Evolutionary conservation across 805 yeast species (phyloP).

Genomic region (Clavispora phyllophila): DNA sequence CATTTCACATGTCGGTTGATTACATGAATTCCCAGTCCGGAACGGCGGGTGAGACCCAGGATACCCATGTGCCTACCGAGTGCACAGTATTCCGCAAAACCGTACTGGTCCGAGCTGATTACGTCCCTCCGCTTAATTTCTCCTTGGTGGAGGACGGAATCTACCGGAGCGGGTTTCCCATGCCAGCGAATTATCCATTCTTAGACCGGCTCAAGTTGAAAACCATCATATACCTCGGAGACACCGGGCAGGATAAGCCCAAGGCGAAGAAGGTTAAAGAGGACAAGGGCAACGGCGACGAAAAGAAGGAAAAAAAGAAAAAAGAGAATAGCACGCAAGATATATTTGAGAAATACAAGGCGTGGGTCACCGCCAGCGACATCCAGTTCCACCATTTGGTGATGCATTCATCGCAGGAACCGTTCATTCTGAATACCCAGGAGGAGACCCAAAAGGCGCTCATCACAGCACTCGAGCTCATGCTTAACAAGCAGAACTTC

Average conservation of each 20-base stretch:
- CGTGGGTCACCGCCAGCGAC: conserved; percentile 55
- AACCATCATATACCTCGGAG: conserved; percentile 82
- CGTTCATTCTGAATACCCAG: conserved; percentile 51
- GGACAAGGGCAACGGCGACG: conserved; percentile 5
- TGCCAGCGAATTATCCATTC: conserved; percentile 79
- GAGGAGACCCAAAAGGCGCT: conserved; percentile 43
- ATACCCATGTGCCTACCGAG: not conserved
- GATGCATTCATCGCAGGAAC: conserved; percentile 73
- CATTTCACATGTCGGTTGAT: not conserved
- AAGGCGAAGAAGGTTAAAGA: conserved; percentile 13
- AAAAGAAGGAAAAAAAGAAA: conserved; percentile 15
- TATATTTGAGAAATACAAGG: conserved; percentile 51
- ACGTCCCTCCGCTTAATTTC: conserved; percentile 89
- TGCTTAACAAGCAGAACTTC: conserved; percentile 63
- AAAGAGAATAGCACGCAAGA: conserved; percentile 50
- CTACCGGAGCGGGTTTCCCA: conserved; percentile 92
- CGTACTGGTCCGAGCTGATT: conserved; percentile 8
- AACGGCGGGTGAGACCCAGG: not conserved
- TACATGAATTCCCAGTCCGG: not conserved
- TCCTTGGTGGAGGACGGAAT: conserved; percentile 82
- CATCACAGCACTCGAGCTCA: conserved; percentile 48
- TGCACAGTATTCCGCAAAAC: not conserved
- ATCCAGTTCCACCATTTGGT: conserved; percentile 55
- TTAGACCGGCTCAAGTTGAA: conserved; percentile 61
- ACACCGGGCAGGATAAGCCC: conserved; percentile 36